Base-by-base conservation (phyloP, 441 rosid species). In the Dalechampia spathulata region DNA sequence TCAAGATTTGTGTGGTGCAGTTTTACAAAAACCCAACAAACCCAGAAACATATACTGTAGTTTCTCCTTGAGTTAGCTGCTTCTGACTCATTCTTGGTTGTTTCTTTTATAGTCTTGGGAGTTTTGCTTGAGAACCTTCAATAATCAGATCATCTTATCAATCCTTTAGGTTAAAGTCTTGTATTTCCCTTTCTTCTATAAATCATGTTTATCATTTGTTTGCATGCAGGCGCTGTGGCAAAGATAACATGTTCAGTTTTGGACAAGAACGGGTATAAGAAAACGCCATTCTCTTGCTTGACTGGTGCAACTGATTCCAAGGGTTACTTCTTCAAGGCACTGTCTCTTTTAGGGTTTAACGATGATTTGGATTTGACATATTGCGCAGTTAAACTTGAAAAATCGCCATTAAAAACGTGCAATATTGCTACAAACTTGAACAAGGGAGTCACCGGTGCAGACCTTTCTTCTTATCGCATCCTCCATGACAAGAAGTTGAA, bases 381-480 rank as follows among this genome's bases (percentile, higher is more conserved):
- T 12, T 80, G 87, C 62, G 78, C 73, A 39, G 76, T 78, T 11
- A 76, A 69, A 68, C 70, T 78, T 10, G 79, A 73, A 55, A 62
- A 59, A 22, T 74, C 82, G 49, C 83, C 87, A 16, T 36, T 59
- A 2, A 57, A 65, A 12, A 68, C 26, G 9, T 80, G 89, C 55
- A 66, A 70, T 23, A 58, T 75, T 14, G 74, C 82, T 13, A 77
- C 87, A 7, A 73, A 80, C 44, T 75, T 71, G 9, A 80, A 78
- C 83, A 57, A 69, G 32, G 80, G 85, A n/a, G 53, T 75, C 7
- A 68, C 45, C 10, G 86, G 86, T 42, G 82, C 82, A 49, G 67
- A 49, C 16, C 70, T 79, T 44, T 64, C 76, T 38, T 63, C 70
- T 3, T 60, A 55, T 42, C 72, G 55, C 49, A 51, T 79, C 39